These are phyloP conservation scores for Aspergillus avenaceus DNA, from an alignment of 495 filamentous ascomycete genomes.

Conservation along the genomic window DNA sequence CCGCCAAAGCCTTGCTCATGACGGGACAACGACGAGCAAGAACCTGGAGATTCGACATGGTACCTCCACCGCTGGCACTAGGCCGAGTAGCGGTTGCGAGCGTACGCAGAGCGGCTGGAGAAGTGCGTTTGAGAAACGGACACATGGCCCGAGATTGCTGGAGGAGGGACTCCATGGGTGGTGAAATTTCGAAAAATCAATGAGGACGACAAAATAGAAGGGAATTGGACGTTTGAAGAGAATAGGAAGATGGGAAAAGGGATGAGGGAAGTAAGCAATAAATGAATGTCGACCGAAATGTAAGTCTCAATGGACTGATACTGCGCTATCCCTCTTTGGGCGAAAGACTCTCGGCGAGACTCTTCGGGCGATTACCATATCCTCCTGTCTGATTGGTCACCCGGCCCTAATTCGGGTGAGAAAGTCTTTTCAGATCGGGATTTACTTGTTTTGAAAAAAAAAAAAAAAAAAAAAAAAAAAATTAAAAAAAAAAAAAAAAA, in stretches of 20 bases:
- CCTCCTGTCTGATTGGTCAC: background rate
- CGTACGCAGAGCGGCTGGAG: slow-evolving; percentile 81
- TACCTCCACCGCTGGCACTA: slow-evolving; percentile 72
- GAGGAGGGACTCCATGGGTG: slow-evolving; percentile 82
- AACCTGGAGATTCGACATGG: slow-evolving; percentile 95
- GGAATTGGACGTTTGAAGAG: background rate
- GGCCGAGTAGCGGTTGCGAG: slow-evolving; percentile 76
- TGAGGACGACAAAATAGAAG: background rate
- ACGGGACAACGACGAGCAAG: slow-evolving; percentile 93
- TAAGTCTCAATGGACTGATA: too few species aligned
- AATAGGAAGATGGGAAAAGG: slow-evolving; percentile 1
- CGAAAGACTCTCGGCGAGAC: slow-evolving; percentile 1
- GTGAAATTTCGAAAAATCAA: slow-evolving; percentile 5
- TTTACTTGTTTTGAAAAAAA: too few species aligned
- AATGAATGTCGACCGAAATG: too few species aligned
- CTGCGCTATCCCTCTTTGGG: background rate
- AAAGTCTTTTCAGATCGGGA: too few species aligned
- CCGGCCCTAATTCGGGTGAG: background rate
- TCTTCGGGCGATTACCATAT: background rate
- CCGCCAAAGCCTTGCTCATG: slow-evolving; percentile 95
- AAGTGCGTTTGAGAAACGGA: slow-evolving; percentile 93
- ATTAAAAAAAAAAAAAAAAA: background rate
- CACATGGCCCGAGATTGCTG: slow-evolving; percentile 93
- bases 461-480: background rate
- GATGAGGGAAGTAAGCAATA: background rate